These are phyloP conservation scores for Corinectria fuckeliana DNA, from an alignment of 2,329 filamentous ascomycete species.

Conservation along the genomic window DNA sequence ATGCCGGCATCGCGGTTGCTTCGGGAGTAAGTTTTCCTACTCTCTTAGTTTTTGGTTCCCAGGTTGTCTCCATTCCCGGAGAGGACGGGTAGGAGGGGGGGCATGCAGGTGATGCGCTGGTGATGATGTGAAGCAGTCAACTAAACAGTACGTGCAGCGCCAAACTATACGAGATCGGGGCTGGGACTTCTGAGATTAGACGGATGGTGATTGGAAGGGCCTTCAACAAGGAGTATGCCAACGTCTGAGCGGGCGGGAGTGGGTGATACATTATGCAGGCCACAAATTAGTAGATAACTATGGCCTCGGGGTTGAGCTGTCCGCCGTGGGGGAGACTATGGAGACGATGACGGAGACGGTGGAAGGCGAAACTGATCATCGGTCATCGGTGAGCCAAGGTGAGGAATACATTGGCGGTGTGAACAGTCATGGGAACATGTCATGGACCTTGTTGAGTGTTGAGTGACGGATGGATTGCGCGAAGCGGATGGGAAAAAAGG, in stretches of 20 bases:
- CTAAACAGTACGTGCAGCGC: conserved; percentile 51
- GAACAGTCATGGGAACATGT: not conserved
- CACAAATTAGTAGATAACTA: not conserved
- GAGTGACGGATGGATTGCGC: not conserved
- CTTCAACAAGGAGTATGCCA: conserved; percentile 84
- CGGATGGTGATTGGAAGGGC: conserved; percentile 92
- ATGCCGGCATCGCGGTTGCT: conserved; percentile 87
- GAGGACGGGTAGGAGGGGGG: not conserved
- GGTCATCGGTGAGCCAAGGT: not conserved
- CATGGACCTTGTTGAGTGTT: conserved; percentile 7
- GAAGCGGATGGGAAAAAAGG: not conserved
- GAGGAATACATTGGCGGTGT: conserved; percentile 14
- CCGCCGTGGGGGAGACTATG: not conserved
- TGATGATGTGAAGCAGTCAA: conserved; percentile 36
- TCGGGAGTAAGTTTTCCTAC: conserved; percentile 61
- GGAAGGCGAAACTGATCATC: not conserved
- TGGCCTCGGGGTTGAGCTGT: not conserved
- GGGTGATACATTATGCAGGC: too few species aligned
- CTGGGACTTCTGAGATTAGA: conserved; percentile 92
- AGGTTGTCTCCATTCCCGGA: not conserved
- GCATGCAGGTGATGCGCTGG: not conserved
- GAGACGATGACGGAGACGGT: not conserved
- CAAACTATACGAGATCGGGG: conserved; percentile 93
- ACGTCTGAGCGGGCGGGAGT: conserved; percentile 35
- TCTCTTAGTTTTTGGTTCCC: not conserved